Base-by-base conservation (phyloP, 2,329 filamentous ascomycete species). In the Diatrype stigma region DNA sequence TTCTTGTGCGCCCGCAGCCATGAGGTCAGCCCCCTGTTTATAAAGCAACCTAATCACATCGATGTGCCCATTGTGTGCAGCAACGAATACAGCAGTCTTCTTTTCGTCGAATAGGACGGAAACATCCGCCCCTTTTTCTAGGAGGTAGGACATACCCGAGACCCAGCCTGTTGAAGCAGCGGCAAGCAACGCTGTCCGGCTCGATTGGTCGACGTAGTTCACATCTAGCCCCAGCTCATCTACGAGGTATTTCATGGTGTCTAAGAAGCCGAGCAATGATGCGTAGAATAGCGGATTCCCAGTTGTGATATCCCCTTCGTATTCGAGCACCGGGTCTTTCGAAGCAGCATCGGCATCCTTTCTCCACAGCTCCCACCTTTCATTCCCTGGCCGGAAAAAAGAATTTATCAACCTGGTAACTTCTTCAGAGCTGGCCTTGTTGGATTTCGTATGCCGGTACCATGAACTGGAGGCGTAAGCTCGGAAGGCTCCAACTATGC, bases 211-310 rank as follows among this genome's bases (percentile, higher is more conserved):
- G 8, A 47, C 49, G 2, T 14, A 7, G 17, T 55, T 37, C 6
- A 55, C 48, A 3, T 47, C 48, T 11, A 52, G 6, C 10, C 22
- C 34, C 2, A 28, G 16, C 11, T 51, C 30, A 3, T 45, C 35
- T 17, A 55, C 38, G 12, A 57, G 50, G 16, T 48, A 45, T 6
- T 21, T n/a, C 2, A 55, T 26, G 2, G 50, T 55, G 2, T 57
- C 46, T 2, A 21, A 11, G n/a, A 57, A 45, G 1, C 50, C 28
- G 5, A 55, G 14, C 10, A 42, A 2, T n/a, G 51, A 51, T 6
- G 53, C 53, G 12, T 53, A 57, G 14, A 48, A 45, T n/a, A 57
- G 23, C 14, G 12, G 45, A 16, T 37, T 51, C 5, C 38, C 47
- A 21, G 30, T 35, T 10, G 28, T 22, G 23, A 37, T 37, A n/a